Evolutionary conservation across 2,329 filamentous ascomycete genomes (phyloP).

Genomic region (Fusarium cyanostomum): DNA sequence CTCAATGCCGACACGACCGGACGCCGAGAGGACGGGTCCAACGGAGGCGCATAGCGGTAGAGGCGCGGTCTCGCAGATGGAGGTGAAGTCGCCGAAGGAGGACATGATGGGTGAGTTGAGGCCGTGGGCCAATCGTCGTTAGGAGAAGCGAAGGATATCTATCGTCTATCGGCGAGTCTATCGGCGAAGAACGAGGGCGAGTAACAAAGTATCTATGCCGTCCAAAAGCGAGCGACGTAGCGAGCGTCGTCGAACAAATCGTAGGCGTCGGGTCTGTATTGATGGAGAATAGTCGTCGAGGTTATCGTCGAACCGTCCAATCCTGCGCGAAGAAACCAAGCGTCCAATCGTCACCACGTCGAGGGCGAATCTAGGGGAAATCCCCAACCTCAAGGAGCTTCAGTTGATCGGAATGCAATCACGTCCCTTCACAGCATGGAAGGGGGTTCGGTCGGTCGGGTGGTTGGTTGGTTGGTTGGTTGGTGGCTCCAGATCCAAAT

Average conservation of each 20-base stretch:
- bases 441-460: constrained; percentile 9
- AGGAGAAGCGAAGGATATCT: not conserved
- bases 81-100: constrained; percentile 90
- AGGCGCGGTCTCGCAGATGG: constrained; percentile 84
- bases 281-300: constrained; percentile 1
- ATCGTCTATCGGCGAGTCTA: not conserved
- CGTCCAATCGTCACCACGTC: constrained; percentile 4
- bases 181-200: not conserved
- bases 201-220: not conserved
- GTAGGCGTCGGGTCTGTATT: not conserved
- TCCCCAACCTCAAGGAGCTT: constrained; percentile 5
- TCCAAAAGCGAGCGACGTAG: constrained; percentile 1
- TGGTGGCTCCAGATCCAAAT: constrained; percentile 16
- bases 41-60: constrained; percentile 89
- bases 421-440: constrained; percentile 19
- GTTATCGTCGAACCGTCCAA: constrained; percentile 20
- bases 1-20: constrained; percentile 79
- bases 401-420: constrained; percentile 30
- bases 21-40: constrained; percentile 75
- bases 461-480: constrained; percentile 3
- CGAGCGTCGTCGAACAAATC: constrained; percentile 2
- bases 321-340: constrained; percentile 2
- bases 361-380: constrained; percentile 14
- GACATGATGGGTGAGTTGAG: constrained; percentile 62
- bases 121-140: constrained; percentile 5